Conservation (phyloP, 805 yeast species). For the Yamadazyma sp. region DNA sequence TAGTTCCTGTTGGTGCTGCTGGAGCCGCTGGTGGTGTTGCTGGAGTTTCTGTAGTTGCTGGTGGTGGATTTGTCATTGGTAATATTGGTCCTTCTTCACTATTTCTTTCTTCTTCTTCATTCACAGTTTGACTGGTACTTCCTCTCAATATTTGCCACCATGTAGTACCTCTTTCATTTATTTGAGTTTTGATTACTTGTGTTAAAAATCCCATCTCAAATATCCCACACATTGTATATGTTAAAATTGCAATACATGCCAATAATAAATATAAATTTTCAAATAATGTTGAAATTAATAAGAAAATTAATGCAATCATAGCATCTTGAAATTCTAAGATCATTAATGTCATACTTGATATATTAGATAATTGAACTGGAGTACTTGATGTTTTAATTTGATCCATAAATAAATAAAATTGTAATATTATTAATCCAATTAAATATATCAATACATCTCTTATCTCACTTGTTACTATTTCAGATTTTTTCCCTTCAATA, state of each 20-base stretch:
- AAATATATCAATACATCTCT: constrained; percentile 45
- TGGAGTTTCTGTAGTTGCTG: constrained; percentile 4
- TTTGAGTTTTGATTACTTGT: constrained; percentile 64
- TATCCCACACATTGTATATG: constrained; percentile 65
- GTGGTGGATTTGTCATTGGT: constrained; percentile 6
- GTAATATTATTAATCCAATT: constrained; percentile 41
- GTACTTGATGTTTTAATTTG: constrained; percentile 74
- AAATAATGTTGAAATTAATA: constrained; percentile 55
- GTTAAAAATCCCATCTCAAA: constrained; percentile 76
- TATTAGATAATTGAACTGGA: constrained; percentile 73
- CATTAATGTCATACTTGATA: constrained; percentile 54
- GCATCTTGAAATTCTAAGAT: constrained; percentile 73
- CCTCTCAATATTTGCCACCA: constrained; percentile 69
- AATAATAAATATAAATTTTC: constrained; percentile 62
- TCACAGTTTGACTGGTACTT: constrained; percentile 16
- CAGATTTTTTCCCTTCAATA: constrained; percentile 56
- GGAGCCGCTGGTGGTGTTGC: constrained; percentile 1
- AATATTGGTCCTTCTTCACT: neutral
- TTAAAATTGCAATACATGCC: constrained; percentile 65
- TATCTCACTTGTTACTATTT: constrained; percentile 36
- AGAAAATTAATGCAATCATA: constrained; percentile 56
- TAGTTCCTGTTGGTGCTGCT: constrained; percentile 9
- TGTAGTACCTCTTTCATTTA: constrained; percentile 65
- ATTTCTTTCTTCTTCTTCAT: neutral
- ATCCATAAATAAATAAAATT: constrained; percentile 54